Conservation (phyloP, 1,139 yeast genomes). For the Meyerozyma carpophila region DNA sequence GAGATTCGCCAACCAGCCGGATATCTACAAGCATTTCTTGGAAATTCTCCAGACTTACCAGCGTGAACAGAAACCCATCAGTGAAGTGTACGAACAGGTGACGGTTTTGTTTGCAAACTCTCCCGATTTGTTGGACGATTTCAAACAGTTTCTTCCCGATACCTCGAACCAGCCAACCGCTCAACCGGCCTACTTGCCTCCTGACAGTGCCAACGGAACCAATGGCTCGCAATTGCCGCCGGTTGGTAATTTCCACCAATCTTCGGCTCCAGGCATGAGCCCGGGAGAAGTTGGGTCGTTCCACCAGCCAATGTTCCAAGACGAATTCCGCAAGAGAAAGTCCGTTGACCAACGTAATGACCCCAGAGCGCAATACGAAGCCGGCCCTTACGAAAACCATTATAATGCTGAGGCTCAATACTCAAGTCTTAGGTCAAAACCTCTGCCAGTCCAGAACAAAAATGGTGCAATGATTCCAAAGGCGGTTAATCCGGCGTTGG, state of each 20-base stretch:
- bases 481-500: conserved; percentile 54
- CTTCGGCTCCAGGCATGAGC: conserved; percentile 37
- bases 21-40: conserved; percentile 87
- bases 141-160: conserved; percentile 92
- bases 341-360: conserved; percentile 1
- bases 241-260: conserved; percentile 92
- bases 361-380: conserved; percentile 12
- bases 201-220: conserved; percentile 15
- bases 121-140: conserved; percentile 90
- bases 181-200: conserved; percentile 2
- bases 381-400: conserved; percentile 25
- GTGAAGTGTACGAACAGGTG: conserved; percentile 92
- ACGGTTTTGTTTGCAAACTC: conserved; percentile 85
- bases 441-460: conserved; percentile 6
- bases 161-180: conserved; percentile 43
- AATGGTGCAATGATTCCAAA: conserved; percentile 21
- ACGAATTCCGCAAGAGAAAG: not conserved
- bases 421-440: conserved; percentile 44
- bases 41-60: conserved; percentile 96
- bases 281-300: conserved; percentile 15
- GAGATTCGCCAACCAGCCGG: conserved; percentile 91
- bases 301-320: conserved; percentile 4
- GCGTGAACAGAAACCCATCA: conserved; percentile 90
- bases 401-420: conserved; percentile 47
- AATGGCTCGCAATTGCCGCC: conserved; percentile 72